A percentile compares a stretch with the other conserved stretches of the same genome.
phyloP scores from a whole-genome alignment of 371 early-diverging fungal genomes.

The Lichtheimia corymbifera region DNA sequence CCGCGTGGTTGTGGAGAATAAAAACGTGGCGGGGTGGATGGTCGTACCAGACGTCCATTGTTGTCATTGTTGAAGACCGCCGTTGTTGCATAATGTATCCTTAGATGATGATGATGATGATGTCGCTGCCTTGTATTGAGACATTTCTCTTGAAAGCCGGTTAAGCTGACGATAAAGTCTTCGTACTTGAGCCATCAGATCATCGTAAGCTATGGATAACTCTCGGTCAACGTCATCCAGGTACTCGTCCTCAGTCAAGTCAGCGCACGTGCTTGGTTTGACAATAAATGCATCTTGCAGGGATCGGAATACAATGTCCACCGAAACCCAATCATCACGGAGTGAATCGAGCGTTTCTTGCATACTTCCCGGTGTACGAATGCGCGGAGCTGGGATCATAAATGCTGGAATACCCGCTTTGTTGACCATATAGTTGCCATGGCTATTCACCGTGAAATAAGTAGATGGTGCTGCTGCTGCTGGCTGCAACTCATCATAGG shows the following conservation, averaged over 20 bases:
- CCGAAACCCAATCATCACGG: slow-evolving; percentile 18
- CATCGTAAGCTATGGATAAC: slow-evolving; percentile 27
- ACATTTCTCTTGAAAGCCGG: slow-evolving; percentile 21
- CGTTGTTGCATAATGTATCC: not conserved
- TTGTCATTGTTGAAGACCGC: no score
- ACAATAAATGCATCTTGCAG: slow-evolving; percentile 14
- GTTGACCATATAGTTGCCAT: not conserved
- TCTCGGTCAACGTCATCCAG: slow-evolving; percentile 28
- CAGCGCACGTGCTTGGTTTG: slow-evolving; percentile 1
- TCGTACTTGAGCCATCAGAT: slow-evolving; percentile 26
- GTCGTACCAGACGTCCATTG: no score
- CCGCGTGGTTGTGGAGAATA: no score
- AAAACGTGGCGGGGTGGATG: no score
- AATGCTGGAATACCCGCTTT: not conserved
- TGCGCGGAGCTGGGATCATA: not conserved
- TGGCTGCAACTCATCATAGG: not conserved
- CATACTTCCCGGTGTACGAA: slow-evolving; percentile 1
- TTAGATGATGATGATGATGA: not conserved
- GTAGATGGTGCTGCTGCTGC: not conserved
- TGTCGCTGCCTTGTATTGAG: slow-evolving; percentile 1
- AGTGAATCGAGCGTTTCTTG: slow-evolving; percentile 17
- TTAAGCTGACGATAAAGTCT: slow-evolving; percentile 20
- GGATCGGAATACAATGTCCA: slow-evolving; percentile 19
- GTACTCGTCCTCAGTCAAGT: slow-evolving; percentile 16
- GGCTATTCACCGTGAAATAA: not conserved